Evolutionary conservation across 139 green algal genomes (phyloP).

Genomic region (Chlamydomonas sphaeroides): DNA sequence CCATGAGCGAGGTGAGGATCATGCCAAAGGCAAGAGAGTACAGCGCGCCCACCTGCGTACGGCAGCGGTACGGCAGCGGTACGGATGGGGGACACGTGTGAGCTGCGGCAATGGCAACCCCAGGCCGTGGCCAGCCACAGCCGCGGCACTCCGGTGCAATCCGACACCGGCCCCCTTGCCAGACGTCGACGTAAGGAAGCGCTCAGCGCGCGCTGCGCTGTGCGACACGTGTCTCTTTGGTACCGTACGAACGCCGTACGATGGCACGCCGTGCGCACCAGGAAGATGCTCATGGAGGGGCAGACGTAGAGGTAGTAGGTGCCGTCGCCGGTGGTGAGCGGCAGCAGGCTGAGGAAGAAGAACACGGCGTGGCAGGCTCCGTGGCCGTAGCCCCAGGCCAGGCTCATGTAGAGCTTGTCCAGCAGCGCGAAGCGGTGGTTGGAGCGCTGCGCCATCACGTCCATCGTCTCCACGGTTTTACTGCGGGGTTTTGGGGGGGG

Average conservation of each 20-base stretch:
- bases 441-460: slow-evolving; percentile 7
- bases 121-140: too few relatives aligned
- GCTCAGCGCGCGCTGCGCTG: too few relatives aligned
- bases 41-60: slow-evolving; percentile 52
- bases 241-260: too few relatives aligned
- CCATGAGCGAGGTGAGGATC: slow-evolving; percentile 52
- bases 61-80: too few relatives aligned
- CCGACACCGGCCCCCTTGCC: too few relatives aligned
- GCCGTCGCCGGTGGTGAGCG: slow-evolving; percentile 53
- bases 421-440: slow-evolving; percentile 48
- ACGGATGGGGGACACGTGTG: too few relatives aligned
- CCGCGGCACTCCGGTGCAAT: too few relatives aligned
- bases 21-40: slow-evolving; percentile 57
- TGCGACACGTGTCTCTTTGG: too few relatives aligned
- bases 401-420: slow-evolving; percentile 66
- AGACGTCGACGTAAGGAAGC: too few relatives aligned
- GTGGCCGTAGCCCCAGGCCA: slow-evolving; percentile 69
- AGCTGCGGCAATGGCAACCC: too few relatives aligned
- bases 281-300: slow-evolving; percentile 59
- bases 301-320: slow-evolving; percentile 52
- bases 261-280: slow-evolving; percentile 29
- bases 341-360: slow-evolving; percentile 62
- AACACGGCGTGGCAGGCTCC: slow-evolving; percentile 59
- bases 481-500: too few relatives aligned
- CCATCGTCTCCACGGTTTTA: slow-evolving; percentile 13